Percentiles rank a stretch among this genome's conserved stretches.
These are phyloP conservation scores for Talaromyces atroroseus DNA, from an alignment of 2,329 filamentous ascomycete species.

Conservation along the genomic window DNA sequence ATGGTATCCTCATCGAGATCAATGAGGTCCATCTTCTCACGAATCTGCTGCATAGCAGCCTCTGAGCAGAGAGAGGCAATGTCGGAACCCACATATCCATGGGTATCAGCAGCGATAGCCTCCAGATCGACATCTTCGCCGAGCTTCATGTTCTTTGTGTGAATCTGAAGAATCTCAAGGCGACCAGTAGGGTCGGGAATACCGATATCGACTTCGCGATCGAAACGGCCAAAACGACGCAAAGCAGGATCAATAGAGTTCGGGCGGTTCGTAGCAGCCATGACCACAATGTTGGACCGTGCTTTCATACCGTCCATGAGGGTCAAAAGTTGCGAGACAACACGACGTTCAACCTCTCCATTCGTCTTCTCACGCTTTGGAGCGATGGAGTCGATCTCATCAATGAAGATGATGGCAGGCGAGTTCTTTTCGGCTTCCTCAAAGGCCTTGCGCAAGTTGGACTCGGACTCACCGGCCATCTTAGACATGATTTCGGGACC, in stretches of 20 bases:
- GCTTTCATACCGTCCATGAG: conserved; percentile 99
- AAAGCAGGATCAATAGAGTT: conserved; percentile 98
- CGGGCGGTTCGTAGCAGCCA: conserved; percentile 95
- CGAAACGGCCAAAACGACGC: conserved; percentile 96
- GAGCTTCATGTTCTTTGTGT: conserved; percentile 99
- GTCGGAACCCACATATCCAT: conserved; percentile 98
- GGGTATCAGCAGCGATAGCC: conserved; percentile 93
- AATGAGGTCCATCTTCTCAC: conserved; percentile 99
- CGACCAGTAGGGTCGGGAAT: conserved; percentile 95
- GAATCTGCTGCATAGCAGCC: conserved; percentile 99
- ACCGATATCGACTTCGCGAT: conserved; percentile 97
- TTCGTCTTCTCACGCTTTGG: conserved; percentile 97
- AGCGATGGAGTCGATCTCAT: conserved; percentile 97
- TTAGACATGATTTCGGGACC: conserved; percentile 96
- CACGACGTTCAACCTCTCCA: conserved; percentile 96
- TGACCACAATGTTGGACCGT: conserved; percentile 99
- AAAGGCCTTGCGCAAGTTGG: conserved; percentile 99
- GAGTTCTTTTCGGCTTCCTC: conserved; percentile 98
- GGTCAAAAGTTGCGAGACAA: conserved; percentile 98
- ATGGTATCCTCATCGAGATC: conserved; percentile 99
- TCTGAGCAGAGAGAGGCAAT: conserved; percentile 97
- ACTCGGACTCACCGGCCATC: conserved; percentile 99
- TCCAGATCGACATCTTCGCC: conserved; percentile 94
- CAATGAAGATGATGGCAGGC: conserved; percentile 96
- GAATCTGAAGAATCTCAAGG: conserved; percentile 97